phyloP scores from a whole-genome alignment of 1,284 basidiomycete species.

The Grifola frondosa region DNA sequence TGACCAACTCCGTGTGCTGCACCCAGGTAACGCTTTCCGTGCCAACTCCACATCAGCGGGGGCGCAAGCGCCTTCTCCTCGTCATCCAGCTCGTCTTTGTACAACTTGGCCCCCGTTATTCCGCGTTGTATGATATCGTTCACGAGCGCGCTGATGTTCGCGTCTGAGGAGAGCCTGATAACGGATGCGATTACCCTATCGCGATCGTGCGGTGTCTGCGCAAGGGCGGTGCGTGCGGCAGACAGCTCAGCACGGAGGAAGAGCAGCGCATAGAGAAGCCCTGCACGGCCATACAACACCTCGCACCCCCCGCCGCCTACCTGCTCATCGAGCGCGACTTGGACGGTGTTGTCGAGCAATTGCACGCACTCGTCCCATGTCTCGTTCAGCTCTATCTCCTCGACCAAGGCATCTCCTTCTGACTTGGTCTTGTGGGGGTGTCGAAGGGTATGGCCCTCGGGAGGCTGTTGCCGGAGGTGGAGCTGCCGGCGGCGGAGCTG shows the following conservation, averaged over 20 bases:
- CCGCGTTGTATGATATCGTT: conserved; percentile 48
- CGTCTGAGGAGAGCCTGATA: conserved; percentile 19
- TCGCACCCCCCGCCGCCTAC: conserved; percentile 46
- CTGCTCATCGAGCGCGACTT: conserved; percentile 17
- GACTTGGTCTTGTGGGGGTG: conserved; percentile 11
- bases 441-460: conserved; percentile 11
- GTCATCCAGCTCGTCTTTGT: conserved; percentile 25
- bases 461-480: conserved; percentile 13
- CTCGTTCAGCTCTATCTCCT: conserved; percentile 16
- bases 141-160: conserved; percentile 33
- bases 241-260: conserved; percentile 34
- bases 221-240: conserved; percentile 14
- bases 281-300: conserved; percentile 56
- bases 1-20: conserved; percentile 55
- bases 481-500: conserved; percentile 22
- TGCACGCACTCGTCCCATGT: conserved; percentile 21
- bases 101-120: conserved; percentile 38
- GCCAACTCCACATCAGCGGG: conserved; percentile 59
- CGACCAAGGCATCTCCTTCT: conserved; percentile 14
- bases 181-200: conserved; percentile 16
- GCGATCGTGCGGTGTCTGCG: conserved; percentile 7
- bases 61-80: conserved; percentile 23
- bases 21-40: conserved; percentile 52
- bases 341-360: conserved; percentile 23
- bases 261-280: conserved; percentile 51